Evolutionary conservation across 768 basidiomycete species (phyloP).

Genomic region (Kwoniella heveanensis): DNA sequence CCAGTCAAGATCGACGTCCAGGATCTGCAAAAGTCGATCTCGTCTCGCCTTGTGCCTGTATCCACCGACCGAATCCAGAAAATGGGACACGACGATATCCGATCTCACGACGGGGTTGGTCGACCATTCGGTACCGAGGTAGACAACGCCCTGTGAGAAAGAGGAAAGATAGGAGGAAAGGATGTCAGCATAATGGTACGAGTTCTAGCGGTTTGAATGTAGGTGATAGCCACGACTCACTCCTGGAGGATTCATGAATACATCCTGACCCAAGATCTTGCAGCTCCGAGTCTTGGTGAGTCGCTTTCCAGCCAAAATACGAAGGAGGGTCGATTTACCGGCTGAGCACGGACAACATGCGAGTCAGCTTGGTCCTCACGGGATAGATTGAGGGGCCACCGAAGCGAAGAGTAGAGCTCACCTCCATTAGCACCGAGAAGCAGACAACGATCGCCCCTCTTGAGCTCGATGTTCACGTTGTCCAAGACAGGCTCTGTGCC

Average conservation of each 20-base stretch:
- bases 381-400: no score
- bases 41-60: slow-evolving; percentile 88
- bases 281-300: slow-evolving; percentile 70
- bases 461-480: slow-evolving; percentile 68
- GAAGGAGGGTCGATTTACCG: slow-evolving; percentile 93
- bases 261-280: slow-evolving; percentile 75
- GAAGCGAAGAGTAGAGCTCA: slow-evolving; percentile 57
- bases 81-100: slow-evolving; percentile 88
- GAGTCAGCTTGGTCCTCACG: slow-evolving; percentile 4
- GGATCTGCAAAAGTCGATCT: slow-evolving; percentile 80
- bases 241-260: slow-evolving; percentile 79
- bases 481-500: slow-evolving; percentile 58
- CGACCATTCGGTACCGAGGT: slow-evolving; percentile 95
- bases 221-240: no score
- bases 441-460: slow-evolving; percentile 76
- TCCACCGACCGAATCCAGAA: slow-evolving; percentile 96
- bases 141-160: slow-evolving; percentile 67
- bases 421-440: slow-evolving; percentile 94
- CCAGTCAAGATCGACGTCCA: slow-evolving; percentile 91
- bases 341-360: slow-evolving; percentile 47
- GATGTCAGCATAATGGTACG: not conserved
- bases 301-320: slow-evolving; percentile 89
- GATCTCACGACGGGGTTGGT: slow-evolving; percentile 94
- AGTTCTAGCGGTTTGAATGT: no score
- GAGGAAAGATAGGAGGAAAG: slow-evolving; percentile 7